These are phyloP conservation scores for Fusarium humuli DNA, from an alignment of 2,329 filamentous ascomycete genomes.

Conservation along the genomic window DNA sequence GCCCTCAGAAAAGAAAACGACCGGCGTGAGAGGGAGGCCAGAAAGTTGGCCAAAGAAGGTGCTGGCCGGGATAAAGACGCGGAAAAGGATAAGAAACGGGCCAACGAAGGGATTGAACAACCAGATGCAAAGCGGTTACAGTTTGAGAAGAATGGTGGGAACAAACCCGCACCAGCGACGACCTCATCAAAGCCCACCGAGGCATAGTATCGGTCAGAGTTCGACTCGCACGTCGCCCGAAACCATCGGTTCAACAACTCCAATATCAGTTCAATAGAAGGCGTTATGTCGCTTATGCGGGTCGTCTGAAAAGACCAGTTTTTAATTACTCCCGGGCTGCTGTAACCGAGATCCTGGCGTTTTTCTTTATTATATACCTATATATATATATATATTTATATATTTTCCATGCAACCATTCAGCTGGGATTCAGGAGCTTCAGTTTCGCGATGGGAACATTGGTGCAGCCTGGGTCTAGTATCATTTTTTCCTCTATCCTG, in stretches of 20 bases:
- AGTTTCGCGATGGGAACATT: background rate
- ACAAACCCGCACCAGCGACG: slow-evolving; percentile 15
- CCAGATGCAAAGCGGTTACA: slow-evolving; percentile 53
- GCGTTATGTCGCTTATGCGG: slow-evolving; percentile 12
- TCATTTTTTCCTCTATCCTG: slow-evolving; percentile 2
- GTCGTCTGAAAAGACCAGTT: slow-evolving; percentile 6
- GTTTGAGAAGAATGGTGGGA: slow-evolving; percentile 44
- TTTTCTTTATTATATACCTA: slow-evolving; percentile 13
- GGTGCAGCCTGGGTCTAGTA: slow-evolving; percentile 14
- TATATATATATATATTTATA: no score
- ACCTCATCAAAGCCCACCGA: slow-evolving; percentile 23
- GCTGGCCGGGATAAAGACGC: slow-evolving; percentile 47
- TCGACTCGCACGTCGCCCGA: background rate
- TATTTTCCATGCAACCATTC: background rate
- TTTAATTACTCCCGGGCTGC: slow-evolving; percentile 6
- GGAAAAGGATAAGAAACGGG: slow-evolving; percentile 57
- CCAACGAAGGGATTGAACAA: slow-evolving; percentile 49
- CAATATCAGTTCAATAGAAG: background rate
- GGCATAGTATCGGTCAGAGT: slow-evolving; percentile 5
- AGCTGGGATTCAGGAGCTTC: slow-evolving; percentile 2
- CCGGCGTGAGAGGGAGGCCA: slow-evolving; percentile 67
- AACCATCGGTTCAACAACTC: background rate
- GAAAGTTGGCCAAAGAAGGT: slow-evolving; percentile 57
- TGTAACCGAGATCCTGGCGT: slow-evolving; percentile 11
- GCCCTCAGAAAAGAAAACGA: slow-evolving; percentile 91